phyloP scores from a whole-genome alignment of 257 asterid genomes.

The Ilex asprella region DNA sequence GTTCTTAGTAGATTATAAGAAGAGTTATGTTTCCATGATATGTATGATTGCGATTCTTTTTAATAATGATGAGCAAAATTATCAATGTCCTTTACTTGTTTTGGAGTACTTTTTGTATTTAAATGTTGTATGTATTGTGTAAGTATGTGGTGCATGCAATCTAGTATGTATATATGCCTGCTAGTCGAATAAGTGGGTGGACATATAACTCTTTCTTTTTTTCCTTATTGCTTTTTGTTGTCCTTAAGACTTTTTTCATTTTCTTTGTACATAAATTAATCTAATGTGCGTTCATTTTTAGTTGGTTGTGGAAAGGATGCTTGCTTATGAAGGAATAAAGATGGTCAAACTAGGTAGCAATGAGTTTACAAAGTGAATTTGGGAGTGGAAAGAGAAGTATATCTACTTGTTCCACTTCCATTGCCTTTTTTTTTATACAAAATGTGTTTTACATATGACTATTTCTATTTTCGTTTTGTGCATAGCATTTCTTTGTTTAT shows the following conservation, averaged over 20 bases:
- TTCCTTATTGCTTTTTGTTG: not conserved
- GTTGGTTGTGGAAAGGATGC: constrained; percentile 99
- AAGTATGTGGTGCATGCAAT: not conserved
- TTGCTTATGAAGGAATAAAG: constrained; percentile 83
- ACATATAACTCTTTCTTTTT: no score
- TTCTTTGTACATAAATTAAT: constrained; percentile 1
- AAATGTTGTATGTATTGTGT: not conserved
- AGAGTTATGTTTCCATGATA: not conserved
- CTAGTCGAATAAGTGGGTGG: no score
- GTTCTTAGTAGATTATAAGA: not conserved
- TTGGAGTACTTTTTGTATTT: not conserved
- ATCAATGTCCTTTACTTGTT: no score
- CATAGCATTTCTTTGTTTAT: no score
- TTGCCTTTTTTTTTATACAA: not conserved
- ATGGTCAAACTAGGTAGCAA: constrained; percentile 86
- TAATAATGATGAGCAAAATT: not conserved
- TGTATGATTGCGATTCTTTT: not conserved
- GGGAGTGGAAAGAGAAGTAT: constrained; percentile 99
- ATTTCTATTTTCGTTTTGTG: not conserved
- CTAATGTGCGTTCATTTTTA: constrained; percentile 30
- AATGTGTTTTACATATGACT: not conserved
- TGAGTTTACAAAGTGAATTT: constrained; percentile 80
- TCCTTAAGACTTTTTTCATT: not conserved
- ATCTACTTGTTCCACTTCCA: constrained; percentile 15
- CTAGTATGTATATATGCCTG: not conserved